These are phyloP conservation scores for Aspergillaceae sp. DNA, from an alignment of 2,329 filamentous ascomycete species.

Conservation along the genomic window DNA sequence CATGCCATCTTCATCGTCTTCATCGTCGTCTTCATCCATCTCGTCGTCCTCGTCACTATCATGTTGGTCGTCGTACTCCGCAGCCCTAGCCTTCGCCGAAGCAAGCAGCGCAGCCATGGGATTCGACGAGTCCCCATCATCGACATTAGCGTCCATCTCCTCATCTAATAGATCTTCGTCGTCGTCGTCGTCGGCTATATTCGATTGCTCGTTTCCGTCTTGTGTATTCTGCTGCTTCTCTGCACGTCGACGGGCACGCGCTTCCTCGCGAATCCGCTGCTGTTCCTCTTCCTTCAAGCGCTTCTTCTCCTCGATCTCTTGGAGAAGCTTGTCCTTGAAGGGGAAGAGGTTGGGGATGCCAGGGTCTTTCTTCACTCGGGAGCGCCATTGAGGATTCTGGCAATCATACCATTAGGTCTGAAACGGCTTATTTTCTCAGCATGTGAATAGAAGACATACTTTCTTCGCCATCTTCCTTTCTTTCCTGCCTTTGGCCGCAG, in stretches of 20 bases:
- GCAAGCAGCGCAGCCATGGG: slow-evolving; percentile 37
- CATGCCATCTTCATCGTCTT: slow-evolving; percentile 47
- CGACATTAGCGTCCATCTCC: slow-evolving; percentile 41
- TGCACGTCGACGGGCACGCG: slow-evolving; percentile 37
- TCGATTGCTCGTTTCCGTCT: slow-evolving; percentile 25
- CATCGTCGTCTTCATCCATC: slow-evolving; percentile 43
- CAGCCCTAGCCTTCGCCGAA: slow-evolving; percentile 35
- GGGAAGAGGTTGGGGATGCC: slow-evolving; percentile 96
- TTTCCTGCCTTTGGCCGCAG: slow-evolving; percentile 84
- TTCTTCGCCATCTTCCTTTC: slow-evolving; percentile 81
- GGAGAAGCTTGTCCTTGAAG: slow-evolving; percentile 90
- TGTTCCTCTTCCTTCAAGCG: slow-evolving; percentile 72
- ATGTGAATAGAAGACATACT: slow-evolving; percentile 25
- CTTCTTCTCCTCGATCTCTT: slow-evolving; percentile 87
- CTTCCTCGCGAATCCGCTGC: slow-evolving; percentile 60
- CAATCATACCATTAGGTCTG: neutral
- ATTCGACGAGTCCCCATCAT: slow-evolving; percentile 46
- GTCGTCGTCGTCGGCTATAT: slow-evolving; percentile 38
- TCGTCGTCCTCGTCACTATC: slow-evolving; percentile 42
- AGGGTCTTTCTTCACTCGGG: slow-evolving; percentile 92
- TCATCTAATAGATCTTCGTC: slow-evolving; percentile 43
- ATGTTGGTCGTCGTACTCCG: slow-evolving; percentile 39
- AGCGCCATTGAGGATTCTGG: slow-evolving; percentile 88
- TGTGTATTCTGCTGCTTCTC: slow-evolving; percentile 30
- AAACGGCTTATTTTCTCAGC: neutral